A percentile compares a stretch with the other conserved stretches of the same genome.
Evolutionary conservation across 257 asterid genomes (phyloP).

Genomic region (Gentiana straminea): DNA sequence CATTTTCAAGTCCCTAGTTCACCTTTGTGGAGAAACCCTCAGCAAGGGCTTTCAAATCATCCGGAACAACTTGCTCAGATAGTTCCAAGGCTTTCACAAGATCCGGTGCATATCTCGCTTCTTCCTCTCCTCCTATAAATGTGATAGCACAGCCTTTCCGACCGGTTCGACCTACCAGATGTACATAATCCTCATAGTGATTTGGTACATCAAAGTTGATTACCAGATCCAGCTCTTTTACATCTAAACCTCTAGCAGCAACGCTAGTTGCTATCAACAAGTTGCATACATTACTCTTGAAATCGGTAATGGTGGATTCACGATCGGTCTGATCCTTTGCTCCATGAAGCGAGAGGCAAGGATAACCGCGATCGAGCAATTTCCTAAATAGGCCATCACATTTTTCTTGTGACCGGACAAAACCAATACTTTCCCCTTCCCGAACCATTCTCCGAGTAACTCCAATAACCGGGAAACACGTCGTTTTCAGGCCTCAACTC

Average conservation of each 20-base stretch:
- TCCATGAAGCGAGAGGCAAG: constrained; percentile 5
- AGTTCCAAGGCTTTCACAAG: constrained; percentile 67
- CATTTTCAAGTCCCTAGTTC: constrained; percentile 72
- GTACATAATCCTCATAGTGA: constrained; percentile 3
- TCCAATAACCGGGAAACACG: background rate
- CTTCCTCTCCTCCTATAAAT: constrained; percentile 66
- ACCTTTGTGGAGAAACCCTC: constrained; percentile 68
- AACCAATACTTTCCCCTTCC: constrained; percentile 2
- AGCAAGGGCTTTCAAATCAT: constrained; percentile 62
- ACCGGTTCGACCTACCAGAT: constrained; percentile 4
- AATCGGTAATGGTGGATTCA: constrained; percentile 5
- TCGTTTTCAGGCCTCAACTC: constrained; percentile 2
- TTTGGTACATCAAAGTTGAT: constrained; percentile 4
- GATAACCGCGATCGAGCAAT: constrained; percentile 1
- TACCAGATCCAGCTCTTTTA: constrained; percentile 4
- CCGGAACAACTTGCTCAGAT: constrained; percentile 75
- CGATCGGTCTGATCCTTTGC: constrained; percentile 6
- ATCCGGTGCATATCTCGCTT: constrained; percentile 72
- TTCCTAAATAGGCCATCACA: constrained; percentile 5
- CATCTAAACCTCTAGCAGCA: constrained; percentile 6
- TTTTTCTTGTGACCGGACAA: constrained; percentile 4
- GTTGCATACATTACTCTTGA: constrained; percentile 5
- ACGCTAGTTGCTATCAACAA: constrained; percentile 3
- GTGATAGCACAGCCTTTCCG: constrained; percentile 69
- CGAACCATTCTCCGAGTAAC: constrained; percentile 2